Percentiles rank a stretch among this genome's conserved stretches.
These are phyloP conservation scores for Alternaria sp. DNA, from an alignment of 2,329 filamentous ascomycete genomes.

Conservation along the genomic window DNA sequence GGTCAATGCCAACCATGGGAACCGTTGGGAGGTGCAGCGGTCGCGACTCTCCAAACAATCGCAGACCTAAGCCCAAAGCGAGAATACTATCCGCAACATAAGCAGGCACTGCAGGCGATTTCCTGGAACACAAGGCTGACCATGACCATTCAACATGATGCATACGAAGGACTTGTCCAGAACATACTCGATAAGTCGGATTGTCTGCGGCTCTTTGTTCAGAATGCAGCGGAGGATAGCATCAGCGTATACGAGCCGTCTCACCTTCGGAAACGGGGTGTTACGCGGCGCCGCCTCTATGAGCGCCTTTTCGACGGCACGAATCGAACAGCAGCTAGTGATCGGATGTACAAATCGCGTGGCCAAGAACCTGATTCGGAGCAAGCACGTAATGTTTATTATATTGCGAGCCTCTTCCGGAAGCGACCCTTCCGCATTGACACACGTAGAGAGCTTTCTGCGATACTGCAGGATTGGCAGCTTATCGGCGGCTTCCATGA, in stretches of 20 bases:
- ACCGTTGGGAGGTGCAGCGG: conserved; percentile 3
- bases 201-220: conserved; percentile 18
- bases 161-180: conserved; percentile 23
- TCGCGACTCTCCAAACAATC: conserved; percentile 32
- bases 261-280: too few species aligned
- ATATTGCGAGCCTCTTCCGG: conserved; percentile 19
- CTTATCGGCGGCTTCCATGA: conserved; percentile 28
- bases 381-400: conserved; percentile 25
- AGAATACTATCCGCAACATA: conserved; percentile 54
- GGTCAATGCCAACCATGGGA: conserved; percentile 55
- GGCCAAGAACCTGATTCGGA: conserved; percentile 1
- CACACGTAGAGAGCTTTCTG: conserved; percentile 19
- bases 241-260: conserved; percentile 11
- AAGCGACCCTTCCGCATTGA: conserved; percentile 17
- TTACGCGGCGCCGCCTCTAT: too few species aligned
- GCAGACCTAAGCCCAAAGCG: conserved; percentile 45
- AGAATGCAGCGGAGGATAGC: conserved; percentile 17
- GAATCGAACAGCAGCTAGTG: too few species aligned
- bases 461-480: conserved; percentile 22
- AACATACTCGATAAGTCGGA: conserved; percentile 25
- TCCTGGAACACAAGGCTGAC: conserved; percentile 54
- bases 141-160: conserved; percentile 34
- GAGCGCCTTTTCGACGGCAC: too few species aligned
- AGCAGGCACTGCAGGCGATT: conserved; percentile 54
- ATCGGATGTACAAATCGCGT: too few species aligned